These are phyloP conservation scores for Thalassiosira profunda DNA, from an alignment of 108 stramenopile species.

Conservation along the genomic window DNA sequence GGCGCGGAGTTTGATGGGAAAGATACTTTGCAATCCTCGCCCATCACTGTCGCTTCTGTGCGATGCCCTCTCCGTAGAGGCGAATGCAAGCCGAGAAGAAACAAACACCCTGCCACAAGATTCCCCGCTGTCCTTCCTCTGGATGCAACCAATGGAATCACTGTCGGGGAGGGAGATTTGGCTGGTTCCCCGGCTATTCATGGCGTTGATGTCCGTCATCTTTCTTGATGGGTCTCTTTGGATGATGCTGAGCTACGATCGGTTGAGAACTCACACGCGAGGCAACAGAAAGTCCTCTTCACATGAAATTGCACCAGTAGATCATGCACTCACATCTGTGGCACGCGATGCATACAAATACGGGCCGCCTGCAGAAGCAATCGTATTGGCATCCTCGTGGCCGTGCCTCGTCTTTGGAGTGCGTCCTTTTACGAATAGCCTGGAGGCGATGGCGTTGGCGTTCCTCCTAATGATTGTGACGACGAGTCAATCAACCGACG, in stretches of 20 bases:
- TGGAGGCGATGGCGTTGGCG: conserved; percentile 74
- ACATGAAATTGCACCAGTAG: background rate
- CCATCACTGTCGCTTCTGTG: background rate
- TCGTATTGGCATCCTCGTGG: conserved; percentile 75
- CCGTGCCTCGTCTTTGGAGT: conserved; percentile 57
- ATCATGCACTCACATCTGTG: background rate
- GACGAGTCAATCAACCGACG: background rate
- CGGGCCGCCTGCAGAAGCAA: conserved; percentile 52
- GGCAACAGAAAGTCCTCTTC: background rate
- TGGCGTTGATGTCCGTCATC: conserved; percentile 63
- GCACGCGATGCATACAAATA: background rate
- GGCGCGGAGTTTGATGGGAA: conserved; percentile 6
- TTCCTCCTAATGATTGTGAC: conserved; percentile 49
- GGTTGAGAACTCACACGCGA: conserved; percentile 5
- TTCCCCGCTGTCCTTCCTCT: conserved; percentile 9
- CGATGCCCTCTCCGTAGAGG: background rate
- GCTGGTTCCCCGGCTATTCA: conserved; percentile 69
- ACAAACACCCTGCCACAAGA: no score
- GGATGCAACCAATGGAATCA: conserved; percentile 13
- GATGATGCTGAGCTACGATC: conserved; percentile 16
- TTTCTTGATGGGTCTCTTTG: conserved; percentile 66
- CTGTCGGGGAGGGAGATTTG: conserved; percentile 67
- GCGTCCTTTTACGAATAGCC: conserved; percentile 83
- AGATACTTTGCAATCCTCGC: background rate
- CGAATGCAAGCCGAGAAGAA: no score